Base-by-base conservation (phyloP, 176 grass and related monocot species). In the Guadua angustifolia region DNA sequence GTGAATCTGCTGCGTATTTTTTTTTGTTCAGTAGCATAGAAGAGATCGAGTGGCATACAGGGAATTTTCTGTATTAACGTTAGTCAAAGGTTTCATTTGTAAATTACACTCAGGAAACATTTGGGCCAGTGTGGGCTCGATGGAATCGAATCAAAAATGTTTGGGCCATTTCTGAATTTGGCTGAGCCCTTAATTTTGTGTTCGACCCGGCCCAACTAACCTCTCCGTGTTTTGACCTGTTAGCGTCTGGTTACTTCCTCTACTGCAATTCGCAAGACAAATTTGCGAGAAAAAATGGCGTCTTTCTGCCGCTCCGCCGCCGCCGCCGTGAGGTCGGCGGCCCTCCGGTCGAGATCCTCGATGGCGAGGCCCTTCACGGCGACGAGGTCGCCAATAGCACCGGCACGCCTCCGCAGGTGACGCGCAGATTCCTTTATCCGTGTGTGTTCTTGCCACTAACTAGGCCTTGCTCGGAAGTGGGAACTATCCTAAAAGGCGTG, bases 261-360 rank as follows among this genome's bases (percentile, higher is more conserved):
- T 42, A 49, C 40, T 43, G 38, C 72, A 14, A 57, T 49, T 39
- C 52, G 38, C 63, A 14, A 66, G 51, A 63, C 62, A 18, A 32
- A 25, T 24, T 24, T 11, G 1, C 6, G 2, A 19, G 10, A 38
- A 66, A 3, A 21, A 14, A 94, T 94, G 92, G 89, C 92, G 73
- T 94, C 92, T 61, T 73, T 94, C 61, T 77, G 81, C 71, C 78
- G 92, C 74, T 79, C 76, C 40, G 72, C 89, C 79, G 74, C 78
- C 82, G 77, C 78, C 56, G 59, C 79, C 39, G 82, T 79, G 13
- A 85, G 92, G 79, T 71, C 89, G 11, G 78, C 74, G 10, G 87
- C 85, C 18, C 8, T 88, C 65, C 88, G 81, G 19, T 69, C 86
- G 12, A 87, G 69, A 74, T 62, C 81, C 22, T 22, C 55, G 7